Conservation (phyloP, 1,139 yeast genomes). For the Blastobotrys illinoisensis region DNA sequence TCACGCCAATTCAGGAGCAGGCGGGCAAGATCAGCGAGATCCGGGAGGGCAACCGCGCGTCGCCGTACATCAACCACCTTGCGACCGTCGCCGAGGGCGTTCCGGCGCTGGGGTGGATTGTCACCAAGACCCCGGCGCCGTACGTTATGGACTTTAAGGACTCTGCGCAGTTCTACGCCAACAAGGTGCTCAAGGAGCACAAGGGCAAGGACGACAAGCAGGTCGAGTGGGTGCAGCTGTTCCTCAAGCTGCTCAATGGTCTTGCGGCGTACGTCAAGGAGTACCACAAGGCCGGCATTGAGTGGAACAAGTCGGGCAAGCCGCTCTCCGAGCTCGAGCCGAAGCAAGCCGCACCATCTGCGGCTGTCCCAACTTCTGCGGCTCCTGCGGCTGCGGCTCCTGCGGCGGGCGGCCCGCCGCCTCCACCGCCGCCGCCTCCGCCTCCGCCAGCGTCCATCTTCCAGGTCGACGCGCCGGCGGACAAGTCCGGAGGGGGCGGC, state of each 20-base stretch:
- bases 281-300: constrained; percentile 73
- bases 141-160: constrained; percentile 81
- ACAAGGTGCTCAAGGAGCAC: constrained; percentile 78
- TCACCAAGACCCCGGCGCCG: constrained; percentile 61
- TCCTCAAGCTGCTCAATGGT: constrained; percentile 57
- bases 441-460: constrained; percentile 73
- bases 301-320: constrained; percentile 59
- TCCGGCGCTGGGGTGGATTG: constrained; percentile 88
- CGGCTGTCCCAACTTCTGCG: constrained; percentile 32
- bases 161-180: constrained; percentile 90
- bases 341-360: constrained; percentile 31
- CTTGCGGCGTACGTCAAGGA: constrained; percentile 70
- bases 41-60: constrained; percentile 71
- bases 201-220: constrained; percentile 64
- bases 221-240: constrained; percentile 74
- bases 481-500: constrained; percentile 39
- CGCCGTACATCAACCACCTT: constrained; percentile 61
- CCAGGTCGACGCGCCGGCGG: constrained; percentile 38
- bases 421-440: constrained; percentile 48
- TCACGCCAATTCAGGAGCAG: constrained; percentile 62
- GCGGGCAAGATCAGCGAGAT: constrained; percentile 54
- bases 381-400: constrained; percentile 40
- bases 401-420: constrained; percentile 57
- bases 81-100: constrained; percentile 85
- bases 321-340: constrained; percentile 35